These are phyloP conservation scores for Eutreptiella sp. DNA, from an alignment of 208 protist species.

Conservation along the genomic window DNA sequence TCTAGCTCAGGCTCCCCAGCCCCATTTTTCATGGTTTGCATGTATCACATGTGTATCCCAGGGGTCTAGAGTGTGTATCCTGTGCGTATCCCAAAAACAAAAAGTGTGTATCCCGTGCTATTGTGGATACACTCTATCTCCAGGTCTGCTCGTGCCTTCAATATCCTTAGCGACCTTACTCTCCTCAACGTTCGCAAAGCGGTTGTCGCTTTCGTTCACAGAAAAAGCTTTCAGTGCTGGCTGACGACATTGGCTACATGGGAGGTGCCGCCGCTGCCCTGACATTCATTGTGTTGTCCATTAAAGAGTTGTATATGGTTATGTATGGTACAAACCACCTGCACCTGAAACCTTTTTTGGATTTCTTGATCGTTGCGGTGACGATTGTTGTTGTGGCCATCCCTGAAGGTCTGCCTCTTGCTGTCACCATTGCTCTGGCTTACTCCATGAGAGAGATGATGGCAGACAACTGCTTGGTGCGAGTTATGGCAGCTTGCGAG, in stretches of 20 bases:
- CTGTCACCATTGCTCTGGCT: constrained; percentile 93
- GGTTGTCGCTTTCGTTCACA: not conserved
- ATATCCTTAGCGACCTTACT: not conserved
- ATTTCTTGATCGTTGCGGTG: constrained; percentile 77
- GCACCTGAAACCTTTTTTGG: constrained; percentile 35
- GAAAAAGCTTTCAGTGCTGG: constrained; percentile 66
- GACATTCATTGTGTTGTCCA: constrained; percentile 57
- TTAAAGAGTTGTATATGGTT: constrained; percentile 63
- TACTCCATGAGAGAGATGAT: constrained; percentile 92
- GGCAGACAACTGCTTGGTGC: constrained; percentile 84
- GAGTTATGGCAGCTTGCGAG: constrained; percentile 88
- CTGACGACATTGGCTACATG: constrained; percentile 74
- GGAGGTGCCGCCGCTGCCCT: constrained; percentile 61
- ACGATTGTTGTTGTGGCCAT: constrained; percentile 96
- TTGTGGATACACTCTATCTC: too few species aligned
- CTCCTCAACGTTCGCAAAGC: not conserved
- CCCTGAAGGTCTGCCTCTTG: constrained; percentile 92
- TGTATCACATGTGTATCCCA: too few species aligned
- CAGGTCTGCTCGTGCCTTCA: not conserved
- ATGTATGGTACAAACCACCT: constrained; percentile 36
- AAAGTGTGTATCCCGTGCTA: too few species aligned
- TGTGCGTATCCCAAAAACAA: too few species aligned
- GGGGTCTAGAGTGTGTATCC: too few species aligned
- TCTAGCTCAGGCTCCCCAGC: too few species aligned
- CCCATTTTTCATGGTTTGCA: too few species aligned